Evolutionary conservation across 1,139 yeast species (phyloP).

Genomic region (Zygoascus hellenicus): DNA sequence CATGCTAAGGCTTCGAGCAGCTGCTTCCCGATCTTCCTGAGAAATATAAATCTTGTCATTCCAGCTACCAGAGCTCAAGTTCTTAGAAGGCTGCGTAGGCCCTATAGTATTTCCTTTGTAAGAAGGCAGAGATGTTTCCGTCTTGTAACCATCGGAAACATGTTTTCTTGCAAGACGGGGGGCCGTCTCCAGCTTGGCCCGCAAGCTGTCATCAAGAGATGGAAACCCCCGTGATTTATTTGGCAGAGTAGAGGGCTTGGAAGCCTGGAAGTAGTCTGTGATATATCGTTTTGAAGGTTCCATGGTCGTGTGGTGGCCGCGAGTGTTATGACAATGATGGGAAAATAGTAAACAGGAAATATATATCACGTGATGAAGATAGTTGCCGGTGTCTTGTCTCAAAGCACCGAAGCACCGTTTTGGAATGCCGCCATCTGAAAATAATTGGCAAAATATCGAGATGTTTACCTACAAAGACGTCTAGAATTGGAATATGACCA

Average conservation of each 20-base stretch:
- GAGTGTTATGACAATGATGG: no score
- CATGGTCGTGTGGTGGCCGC: neutral
- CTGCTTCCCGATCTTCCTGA: neutral
- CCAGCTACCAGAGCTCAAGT: neutral
- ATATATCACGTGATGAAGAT: no score
- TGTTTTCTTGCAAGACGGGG: slow-evolving; percentile 31
- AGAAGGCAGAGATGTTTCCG: slow-evolving; percentile 22
- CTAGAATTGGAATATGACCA: no score
- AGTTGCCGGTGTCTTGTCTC: no score
- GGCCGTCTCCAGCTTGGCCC: slow-evolving; percentile 24
- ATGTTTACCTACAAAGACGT: no score
- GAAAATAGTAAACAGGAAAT: no score
- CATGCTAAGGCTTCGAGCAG: neutral
- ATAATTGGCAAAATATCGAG: no score
- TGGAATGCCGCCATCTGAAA: no score
- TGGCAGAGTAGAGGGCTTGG: slow-evolving; percentile 7
- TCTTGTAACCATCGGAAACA: slow-evolving; percentile 31
- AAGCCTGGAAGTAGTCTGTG: slow-evolving; percentile 2
- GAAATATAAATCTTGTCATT: neutral
- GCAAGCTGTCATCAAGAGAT: slow-evolving; percentile 25
- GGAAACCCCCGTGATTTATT: slow-evolving; percentile 19
- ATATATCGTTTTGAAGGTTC: slow-evolving; percentile 1
- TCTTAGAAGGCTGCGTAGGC: slow-evolving; percentile 13
- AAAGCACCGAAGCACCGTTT: no score
- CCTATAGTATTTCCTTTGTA: slow-evolving; percentile 23